Evolutionary conservation across 2,329 filamentous ascomycete species (phyloP), one percentile per base, ranked within the genome.

Genomic region (Pyricularia sp.): DNA sequence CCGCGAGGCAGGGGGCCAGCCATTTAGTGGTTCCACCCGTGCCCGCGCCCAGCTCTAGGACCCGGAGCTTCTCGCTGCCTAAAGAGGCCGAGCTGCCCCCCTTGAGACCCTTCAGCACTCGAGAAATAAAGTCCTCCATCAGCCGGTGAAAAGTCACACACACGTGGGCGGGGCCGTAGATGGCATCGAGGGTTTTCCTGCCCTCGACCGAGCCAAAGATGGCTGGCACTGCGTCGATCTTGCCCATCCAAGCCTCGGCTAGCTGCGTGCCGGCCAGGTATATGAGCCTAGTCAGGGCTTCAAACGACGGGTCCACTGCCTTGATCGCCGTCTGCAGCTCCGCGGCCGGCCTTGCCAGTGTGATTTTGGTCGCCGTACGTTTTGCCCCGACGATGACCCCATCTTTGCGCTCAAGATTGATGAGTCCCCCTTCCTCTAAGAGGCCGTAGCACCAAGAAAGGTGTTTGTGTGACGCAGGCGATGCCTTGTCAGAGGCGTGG

Each of bases 21-120:
- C 68, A 65, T 33, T 70, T 72, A 2, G 79, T 80, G 0, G 77
- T 78, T n/a, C n/a, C n/a, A n/a, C n/a, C n/a, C n/a, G n/a, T n/a
- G n/a, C 75, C 75, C 1, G 74, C 73, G 11, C 75, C 76, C 31
- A 79, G 67, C 67, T 79, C 75, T 2, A 81, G 71, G 31, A 80
- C 75, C 11, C 69, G 72, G 20, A 80, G 69, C 1, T 71, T 69
- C 0, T 65, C 70, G 9, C 68, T 20, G 4, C 65, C 30, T 4
- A 33, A 10, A 10, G 5, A 33, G 11, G 42, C 12, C 55, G n/a
- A 14, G 71, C 36, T 20, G n/a, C n/a, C n/a, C n/a, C n/a, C n/a
- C n/a, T n/a, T n/a, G n/a, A n/a, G n/a, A n/a, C n/a, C n/a, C n/a
- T n/a, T n/a, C n/a, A n/a, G n/a, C n/a, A n/a, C n/a, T n/a, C n/a